These are phyloP conservation scores for Acrocalymma vagum DNA, from an alignment of 2,329 filamentous ascomycete genomes.

Conservation along the genomic window DNA sequence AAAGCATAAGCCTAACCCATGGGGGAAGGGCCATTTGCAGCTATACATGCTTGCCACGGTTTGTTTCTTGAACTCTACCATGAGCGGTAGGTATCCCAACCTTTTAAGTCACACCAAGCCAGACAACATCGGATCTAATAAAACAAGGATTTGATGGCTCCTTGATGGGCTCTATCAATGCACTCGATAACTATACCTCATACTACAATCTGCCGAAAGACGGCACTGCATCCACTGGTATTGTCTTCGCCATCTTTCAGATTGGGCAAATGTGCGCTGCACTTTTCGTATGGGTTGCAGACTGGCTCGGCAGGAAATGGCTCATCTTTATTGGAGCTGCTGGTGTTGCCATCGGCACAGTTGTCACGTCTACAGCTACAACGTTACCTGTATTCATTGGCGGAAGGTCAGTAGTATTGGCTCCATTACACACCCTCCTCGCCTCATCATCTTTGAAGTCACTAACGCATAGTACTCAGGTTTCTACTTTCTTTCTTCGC, in stretches of 20 bases:
- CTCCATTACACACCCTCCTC: too few relatives aligned
- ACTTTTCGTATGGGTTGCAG: constrained; percentile 54
- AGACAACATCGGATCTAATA: neutral
- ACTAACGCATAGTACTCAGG: too few relatives aligned
- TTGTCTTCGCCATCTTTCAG: constrained; percentile 54
- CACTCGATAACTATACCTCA: constrained; percentile 51
- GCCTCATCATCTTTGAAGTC: too few relatives aligned
- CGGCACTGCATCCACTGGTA: constrained; percentile 52
- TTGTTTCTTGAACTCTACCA: constrained; percentile 44
- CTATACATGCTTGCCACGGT: constrained; percentile 44
- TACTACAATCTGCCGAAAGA: constrained; percentile 49
- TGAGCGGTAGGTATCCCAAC: constrained; percentile 44
- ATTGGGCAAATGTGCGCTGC: constrained; percentile 55
- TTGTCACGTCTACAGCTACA: constrained; percentile 29
- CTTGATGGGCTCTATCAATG: constrained; percentile 57
- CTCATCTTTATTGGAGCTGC: constrained; percentile 53
- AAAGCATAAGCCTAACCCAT: constrained; percentile 30
- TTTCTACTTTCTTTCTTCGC: constrained; percentile 42
- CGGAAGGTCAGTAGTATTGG: too few relatives aligned
- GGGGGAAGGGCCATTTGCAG: constrained; percentile 31
- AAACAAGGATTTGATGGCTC: constrained; percentile 51
- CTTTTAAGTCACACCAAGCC: neutral
- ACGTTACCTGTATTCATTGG: constrained; percentile 32
- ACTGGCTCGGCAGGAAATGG: constrained; percentile 55
- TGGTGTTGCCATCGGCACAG: constrained; percentile 33